A percentile compares a stretch with the other conserved stretches of the same genome.
Conservation (phyloP, 306 rosid genomes). For the Ormosia emarginata region DNA sequence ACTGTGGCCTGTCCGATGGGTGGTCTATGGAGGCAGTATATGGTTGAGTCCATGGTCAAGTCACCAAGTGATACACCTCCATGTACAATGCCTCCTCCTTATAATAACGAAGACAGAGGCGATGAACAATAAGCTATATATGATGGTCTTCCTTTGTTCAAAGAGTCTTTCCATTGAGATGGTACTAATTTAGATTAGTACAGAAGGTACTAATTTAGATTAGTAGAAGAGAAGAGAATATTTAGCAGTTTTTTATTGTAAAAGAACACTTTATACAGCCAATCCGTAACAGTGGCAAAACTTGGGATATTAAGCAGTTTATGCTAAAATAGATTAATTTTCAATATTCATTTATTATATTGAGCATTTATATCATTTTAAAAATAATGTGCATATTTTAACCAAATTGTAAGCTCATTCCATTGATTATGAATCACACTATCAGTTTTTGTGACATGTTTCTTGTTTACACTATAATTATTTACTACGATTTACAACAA, state of each 20-base stretch:
- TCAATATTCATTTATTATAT: not conserved
- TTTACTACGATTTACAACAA: no score
- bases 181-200: not conserved
- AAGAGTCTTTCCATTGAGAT: not conserved
- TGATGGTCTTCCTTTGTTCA: not conserved
- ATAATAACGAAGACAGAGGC: not conserved
- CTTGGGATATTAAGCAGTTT: not conserved
- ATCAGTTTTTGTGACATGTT: not conserved
- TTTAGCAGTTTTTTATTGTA: not conserved
- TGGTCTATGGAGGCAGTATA: not conserved
- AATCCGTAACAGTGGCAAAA: not conserved
- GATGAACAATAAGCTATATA: not conserved
- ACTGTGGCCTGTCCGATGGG: not conserved
- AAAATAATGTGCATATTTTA: not conserved
- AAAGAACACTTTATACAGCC: not conserved
- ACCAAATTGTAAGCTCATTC: no score
- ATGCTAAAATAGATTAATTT: not conserved
- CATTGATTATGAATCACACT: no score
- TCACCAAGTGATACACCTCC: slow-evolving; percentile 24
- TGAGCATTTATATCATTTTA: not conserved
- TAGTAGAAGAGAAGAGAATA: not conserved
- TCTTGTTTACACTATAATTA: not conserved
- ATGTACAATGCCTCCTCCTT: slow-evolving; percentile 26
- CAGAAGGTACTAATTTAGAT: no score
- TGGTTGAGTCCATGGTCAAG: slow-evolving; percentile 33